Conservation (phyloP, 352 stramenopile species). For the Globisporangium okanoganense region DNA sequence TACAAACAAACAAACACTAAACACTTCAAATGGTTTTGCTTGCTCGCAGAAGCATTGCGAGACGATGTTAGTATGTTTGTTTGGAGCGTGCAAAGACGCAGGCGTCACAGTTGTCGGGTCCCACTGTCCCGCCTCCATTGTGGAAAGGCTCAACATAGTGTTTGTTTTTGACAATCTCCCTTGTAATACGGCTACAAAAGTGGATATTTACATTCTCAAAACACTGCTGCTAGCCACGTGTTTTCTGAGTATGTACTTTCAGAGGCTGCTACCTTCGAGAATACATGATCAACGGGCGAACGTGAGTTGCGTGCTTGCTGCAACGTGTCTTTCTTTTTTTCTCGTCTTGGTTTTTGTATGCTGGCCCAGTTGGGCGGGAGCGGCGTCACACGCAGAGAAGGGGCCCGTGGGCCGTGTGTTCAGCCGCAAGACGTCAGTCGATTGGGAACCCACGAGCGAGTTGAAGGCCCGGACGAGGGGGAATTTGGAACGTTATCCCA, state of each 20-base stretch:
- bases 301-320: neutral
- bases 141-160: neutral
- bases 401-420: neutral
- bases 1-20: no score
- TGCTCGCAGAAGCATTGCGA: no score
- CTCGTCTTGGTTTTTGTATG: conserved; percentile 3
- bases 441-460: conserved; percentile 6
- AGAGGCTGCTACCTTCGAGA: neutral
- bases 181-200: no score
- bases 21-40: no score
- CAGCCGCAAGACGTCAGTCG: conserved; percentile 3
- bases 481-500: conserved; percentile 14
- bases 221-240: neutral
- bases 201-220: no score
- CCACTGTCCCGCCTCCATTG: neutral
- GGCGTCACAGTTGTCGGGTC: neutral
- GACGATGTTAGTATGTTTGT: neutral
- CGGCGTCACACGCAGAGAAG: conserved; percentile 3
- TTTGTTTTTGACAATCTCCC: neutral
- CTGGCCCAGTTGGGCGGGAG: neutral
- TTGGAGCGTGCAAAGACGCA: neutral
- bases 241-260: neutral
- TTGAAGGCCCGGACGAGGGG: conserved; percentile 6
- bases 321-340: conserved; percentile 14
- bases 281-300: neutral